A percentile compares a stretch with the other conserved stretches of the same genome.
Evolutionary conservation across 371 early-diverging fungal species (phyloP).

Genomic region (Funneliformis caledonium): DNA sequence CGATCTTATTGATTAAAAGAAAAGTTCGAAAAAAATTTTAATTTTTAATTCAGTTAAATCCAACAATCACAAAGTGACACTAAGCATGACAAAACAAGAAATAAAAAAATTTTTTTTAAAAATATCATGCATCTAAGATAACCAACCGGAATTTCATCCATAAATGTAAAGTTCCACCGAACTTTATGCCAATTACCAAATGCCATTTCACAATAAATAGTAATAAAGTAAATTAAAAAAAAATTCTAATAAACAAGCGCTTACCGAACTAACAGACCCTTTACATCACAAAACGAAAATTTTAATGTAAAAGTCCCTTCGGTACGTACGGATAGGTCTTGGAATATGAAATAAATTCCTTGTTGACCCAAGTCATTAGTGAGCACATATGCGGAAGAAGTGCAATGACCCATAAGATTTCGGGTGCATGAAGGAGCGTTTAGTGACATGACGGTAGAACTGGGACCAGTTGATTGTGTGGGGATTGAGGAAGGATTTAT

Average conservation of each 20-base stretch:
- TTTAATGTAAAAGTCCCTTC: constrained; percentile 68
- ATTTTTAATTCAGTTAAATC: not conserved
- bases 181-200: not conserved
- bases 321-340: constrained; percentile 70
- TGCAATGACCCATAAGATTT: constrained; percentile 75
- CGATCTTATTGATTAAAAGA: constrained; percentile 33
- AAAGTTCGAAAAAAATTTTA: not conserved
- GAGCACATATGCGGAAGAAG: constrained; percentile 70
- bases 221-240: not conserved
- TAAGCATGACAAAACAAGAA: not conserved
- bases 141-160: not conserved
- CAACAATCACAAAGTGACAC: not conserved
- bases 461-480: constrained; percentile 47
- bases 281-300: constrained; percentile 56
- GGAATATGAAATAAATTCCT: constrained; percentile 79
- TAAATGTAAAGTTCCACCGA: not conserved
- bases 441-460: constrained; percentile 48
- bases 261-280: constrained; percentile 2
- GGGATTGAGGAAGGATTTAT: constrained; percentile 57
- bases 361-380: constrained; percentile 63
- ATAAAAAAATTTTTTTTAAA: not conserved
- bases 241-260: not conserved
- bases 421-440: constrained; percentile 55
- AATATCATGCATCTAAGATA: not conserved
- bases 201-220: not conserved